Evolutionary conservation across 2,329 filamentous ascomycete species (phyloP).

Genomic region (Fusarium devonianum): DNA sequence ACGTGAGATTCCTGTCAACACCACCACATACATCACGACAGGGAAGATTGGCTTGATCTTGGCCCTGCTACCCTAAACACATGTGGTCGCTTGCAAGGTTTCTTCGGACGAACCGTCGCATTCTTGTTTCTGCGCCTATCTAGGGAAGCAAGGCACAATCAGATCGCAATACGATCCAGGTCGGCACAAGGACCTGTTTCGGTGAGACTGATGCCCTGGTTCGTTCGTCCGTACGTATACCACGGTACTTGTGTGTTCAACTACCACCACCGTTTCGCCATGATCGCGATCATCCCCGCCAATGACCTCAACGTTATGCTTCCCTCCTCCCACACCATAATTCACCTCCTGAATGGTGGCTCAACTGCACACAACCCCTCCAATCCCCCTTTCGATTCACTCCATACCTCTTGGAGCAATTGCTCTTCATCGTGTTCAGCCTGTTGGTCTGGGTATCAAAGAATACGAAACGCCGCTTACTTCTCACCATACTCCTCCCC

Average conservation of each 20-base stretch:
- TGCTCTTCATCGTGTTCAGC: constrained; percentile 2
- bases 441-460: no score
- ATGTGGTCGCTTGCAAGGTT: constrained; percentile 1
- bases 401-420: not conserved
- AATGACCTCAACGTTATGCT: constrained; percentile 14
- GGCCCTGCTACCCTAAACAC: constrained; percentile 28
- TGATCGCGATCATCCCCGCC: constrained; percentile 27
- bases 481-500: constrained; percentile 7
- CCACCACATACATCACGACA: constrained; percentile 3
- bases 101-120: constrained; percentile 8
- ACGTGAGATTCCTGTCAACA: constrained; percentile 22
- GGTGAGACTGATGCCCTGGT: constrained; percentile 9
- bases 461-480: not conserved
- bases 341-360: not conserved
- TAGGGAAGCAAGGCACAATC: constrained; percentile 9
- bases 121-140: constrained; percentile 27
- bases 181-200: not conserved
- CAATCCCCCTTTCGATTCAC: constrained; percentile 1
- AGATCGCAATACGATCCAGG: constrained; percentile 6
- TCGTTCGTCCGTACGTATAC: constrained; percentile 29
- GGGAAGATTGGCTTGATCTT: no score
- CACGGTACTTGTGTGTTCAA: not conserved
- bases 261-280: constrained; percentile 16
- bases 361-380: constrained; percentile 22
- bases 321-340: not conserved